phyloP scores from a whole-genome alignment of 163 green algal species.

The Coccomyxa subellipsoidea region DNA sequence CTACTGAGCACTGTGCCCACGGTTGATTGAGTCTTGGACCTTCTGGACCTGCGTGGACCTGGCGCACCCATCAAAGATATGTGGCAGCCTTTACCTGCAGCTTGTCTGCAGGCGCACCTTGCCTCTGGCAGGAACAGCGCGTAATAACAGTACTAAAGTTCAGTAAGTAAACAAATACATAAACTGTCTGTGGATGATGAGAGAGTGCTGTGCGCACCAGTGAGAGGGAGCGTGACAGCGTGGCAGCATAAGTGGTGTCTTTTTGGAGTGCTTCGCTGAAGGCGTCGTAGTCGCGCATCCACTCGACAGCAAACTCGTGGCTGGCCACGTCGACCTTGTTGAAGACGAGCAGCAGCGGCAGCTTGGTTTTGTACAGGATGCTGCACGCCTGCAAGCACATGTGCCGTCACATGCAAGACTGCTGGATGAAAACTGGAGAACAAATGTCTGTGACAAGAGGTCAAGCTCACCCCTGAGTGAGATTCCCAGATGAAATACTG shows the following conservation, averaged over 20 bases:
- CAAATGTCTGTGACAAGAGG: too few species aligned
- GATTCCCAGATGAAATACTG: too few species aligned
- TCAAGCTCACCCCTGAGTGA: too few species aligned
- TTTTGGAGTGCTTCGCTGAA: slow-evolving; percentile 68
- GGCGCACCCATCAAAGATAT: too few species aligned
- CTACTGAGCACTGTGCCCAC: too few species aligned
- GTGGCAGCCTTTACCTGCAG: too few species aligned
- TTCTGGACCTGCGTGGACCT: too few species aligned
- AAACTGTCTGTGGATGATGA: background rate
- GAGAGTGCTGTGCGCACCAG: slow-evolving; percentile 56
- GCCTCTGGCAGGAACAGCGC: too few species aligned
- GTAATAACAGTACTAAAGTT: too few species aligned
- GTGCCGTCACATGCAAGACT: background rate
- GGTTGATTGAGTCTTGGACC: too few species aligned
- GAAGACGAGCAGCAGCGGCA: slow-evolving; percentile 94
- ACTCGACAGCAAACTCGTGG: slow-evolving; percentile 85
- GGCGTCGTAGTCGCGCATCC: slow-evolving; percentile 91
- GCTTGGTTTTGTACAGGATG: slow-evolving; percentile 95
- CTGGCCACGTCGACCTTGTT: slow-evolving; percentile 91
- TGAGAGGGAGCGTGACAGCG: slow-evolving; percentile 67
- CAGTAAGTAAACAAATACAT: background rate
- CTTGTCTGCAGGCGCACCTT: too few species aligned
- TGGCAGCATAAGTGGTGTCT: slow-evolving; percentile 78
- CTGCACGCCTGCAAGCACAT: slow-evolving; percentile 68
- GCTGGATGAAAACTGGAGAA: too few species aligned